Evolutionary conservation across 176 grass and related monocot species (phyloP).

Genomic region (Tillandsia leiboldiana): DNA sequence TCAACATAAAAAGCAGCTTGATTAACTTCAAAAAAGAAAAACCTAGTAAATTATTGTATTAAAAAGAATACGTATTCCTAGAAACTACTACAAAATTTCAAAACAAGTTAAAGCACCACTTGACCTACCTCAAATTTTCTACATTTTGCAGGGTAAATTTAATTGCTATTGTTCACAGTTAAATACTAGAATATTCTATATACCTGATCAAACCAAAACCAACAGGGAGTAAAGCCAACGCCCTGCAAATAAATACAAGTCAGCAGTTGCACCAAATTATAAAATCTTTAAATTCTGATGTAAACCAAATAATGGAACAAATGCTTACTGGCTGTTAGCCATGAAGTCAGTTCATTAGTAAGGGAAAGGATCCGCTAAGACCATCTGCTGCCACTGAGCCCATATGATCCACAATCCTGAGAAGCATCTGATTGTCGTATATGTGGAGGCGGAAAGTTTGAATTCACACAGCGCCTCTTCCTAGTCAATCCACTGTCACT

Average conservation of each 20-base stretch:
- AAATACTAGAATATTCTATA: background rate
- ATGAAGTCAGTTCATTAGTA: background rate
- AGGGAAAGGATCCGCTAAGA: conserved; percentile 26
- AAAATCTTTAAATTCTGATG: background rate
- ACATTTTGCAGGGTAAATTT: too few relatives aligned
- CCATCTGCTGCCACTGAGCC: conserved; percentile 39
- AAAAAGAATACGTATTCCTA: background rate
- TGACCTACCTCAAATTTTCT: too few relatives aligned
- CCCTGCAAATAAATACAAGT: background rate
- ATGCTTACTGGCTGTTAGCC: background rate
- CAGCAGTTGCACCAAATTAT: background rate
- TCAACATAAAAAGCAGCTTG: background rate
- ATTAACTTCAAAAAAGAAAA: background rate
- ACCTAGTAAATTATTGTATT: background rate
- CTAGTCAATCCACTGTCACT: conserved; percentile 73
- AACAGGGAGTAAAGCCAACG: background rate
- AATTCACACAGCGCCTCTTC: conserved; percentile 30
- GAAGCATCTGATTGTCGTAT: conserved; percentile 5
- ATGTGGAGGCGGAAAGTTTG: conserved; percentile 9
- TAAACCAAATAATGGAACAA: background rate
- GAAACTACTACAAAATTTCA: too few relatives aligned
- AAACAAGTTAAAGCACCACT: too few relatives aligned
- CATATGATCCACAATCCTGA: conserved; percentile 19
- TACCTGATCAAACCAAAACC: conserved; percentile 1
- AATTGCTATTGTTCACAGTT: too few relatives aligned